Evolutionary conservation across 225 moss, liverwort and hornwort genomes (phyloP), one percentile per base, ranked within the genome.

Genomic region (Ulota crispa): DNA sequence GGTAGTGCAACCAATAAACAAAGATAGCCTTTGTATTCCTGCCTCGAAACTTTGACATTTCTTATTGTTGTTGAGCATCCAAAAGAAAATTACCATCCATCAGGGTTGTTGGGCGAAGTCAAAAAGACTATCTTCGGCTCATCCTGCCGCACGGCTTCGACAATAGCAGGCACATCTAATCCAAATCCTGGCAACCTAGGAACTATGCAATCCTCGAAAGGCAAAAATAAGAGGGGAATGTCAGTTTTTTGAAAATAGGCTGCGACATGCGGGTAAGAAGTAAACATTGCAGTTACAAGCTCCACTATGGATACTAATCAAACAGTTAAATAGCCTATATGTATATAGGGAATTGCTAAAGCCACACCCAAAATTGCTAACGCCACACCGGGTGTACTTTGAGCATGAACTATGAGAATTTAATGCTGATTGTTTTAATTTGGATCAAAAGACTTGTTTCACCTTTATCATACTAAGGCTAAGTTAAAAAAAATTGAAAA

Each of bases 51-150:
- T 12, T 57, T 59, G 30, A 67, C 19, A 68, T 34, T 32, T 34
- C 52, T 65, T 43, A 9, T n/a, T 13, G 32, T 34, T 72, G 26
- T 43, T 20, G 45, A 60, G 39, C 66, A 72, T 72, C 14, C 8
- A 72, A 30, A 55, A 55, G 47, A 7, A 70, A 15, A 41, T 70
- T 93, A 97, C 97, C 97, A 93, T 86, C 97, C 98, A 88, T 98
- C 98, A 60, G 98, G 98, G 72, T 98, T 98, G 88, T 98, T 98
- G 26, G 98, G 98, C 21, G 98, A 98, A 4, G 98, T 98, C 19
- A 98, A 87, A 80, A 98, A 94, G 27, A 95, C 79, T 68, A 98
- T 86, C 89, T 98, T 98, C 21, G 98, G 98, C 57, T 85, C 83
- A 63, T 94, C 88, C 59, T 69, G 83, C 54, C 89, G 64, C 63